phyloP scores from a whole-genome alignment of 192 early-diverging fungal genomes.

The Chytriomyces sp. region DNA sequence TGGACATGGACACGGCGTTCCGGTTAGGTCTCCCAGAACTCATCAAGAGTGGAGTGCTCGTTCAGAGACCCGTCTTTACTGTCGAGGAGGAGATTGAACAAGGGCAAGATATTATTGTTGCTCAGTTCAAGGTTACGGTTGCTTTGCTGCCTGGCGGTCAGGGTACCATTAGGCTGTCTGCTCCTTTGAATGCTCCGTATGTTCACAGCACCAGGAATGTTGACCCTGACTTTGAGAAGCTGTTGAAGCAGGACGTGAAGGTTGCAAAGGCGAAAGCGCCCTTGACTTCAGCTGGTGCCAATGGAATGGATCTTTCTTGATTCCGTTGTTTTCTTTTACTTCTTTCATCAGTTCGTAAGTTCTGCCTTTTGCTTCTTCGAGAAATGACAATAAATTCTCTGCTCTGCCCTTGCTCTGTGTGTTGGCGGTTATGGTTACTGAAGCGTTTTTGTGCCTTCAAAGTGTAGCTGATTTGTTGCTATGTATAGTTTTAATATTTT shows the following conservation, averaged over 20 bases:
- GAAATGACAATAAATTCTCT: no score
- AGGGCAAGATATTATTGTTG: constrained; percentile 62
- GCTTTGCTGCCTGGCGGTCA: constrained; percentile 73
- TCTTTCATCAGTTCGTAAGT: no score
- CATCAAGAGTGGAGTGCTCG: constrained; percentile 74
- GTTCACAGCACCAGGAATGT: constrained; percentile 72
- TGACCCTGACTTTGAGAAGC: constrained; percentile 41
- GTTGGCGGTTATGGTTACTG: no score
- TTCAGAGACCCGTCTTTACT: constrained; percentile 75
- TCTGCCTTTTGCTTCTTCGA: no score
- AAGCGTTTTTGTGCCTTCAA: no score
- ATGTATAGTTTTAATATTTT: no score
- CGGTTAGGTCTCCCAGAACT: constrained; percentile 87
- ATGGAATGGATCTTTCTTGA: constrained; percentile 27
- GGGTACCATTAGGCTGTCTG: constrained; percentile 71
- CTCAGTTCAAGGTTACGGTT: constrained; percentile 88
- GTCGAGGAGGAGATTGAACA: constrained; percentile 57
- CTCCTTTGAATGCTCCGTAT: constrained; percentile 68
- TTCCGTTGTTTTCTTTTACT: not conserved
- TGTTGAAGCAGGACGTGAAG: constrained; percentile 46
- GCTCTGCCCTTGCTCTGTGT: no score
- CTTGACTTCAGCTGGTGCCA: not conserved
- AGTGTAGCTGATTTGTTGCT: no score
- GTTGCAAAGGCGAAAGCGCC: constrained; percentile 37
- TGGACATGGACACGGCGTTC: constrained; percentile 76